Evolutionary conservation across 2,329 filamentous ascomycete species (phyloP), one percentile per base, ranked within the genome.

Genomic region (Colletotrichum orbiculare): DNA sequence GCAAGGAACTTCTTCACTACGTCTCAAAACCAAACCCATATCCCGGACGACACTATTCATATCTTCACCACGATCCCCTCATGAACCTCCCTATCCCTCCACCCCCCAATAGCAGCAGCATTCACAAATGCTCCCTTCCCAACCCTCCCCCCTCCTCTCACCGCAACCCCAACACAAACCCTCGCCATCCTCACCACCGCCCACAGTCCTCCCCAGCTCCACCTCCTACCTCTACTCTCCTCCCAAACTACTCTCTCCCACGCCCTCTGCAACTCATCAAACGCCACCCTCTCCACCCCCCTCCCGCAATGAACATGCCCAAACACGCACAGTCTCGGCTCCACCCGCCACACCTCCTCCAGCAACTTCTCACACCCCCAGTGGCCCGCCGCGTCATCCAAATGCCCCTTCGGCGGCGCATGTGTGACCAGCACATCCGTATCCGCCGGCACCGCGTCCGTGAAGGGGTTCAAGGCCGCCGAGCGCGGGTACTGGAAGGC

Each of bases 381-480:
- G 2, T 72, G 68, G 0, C 70, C 71, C 35, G 33, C 10, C 56
- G 49, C 38, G 8, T 76, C 68, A 67, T 80, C 79, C 8, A 80
- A 70, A 60, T 81, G 76, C 2, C 66, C 73, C 33, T 68, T 67
- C 1, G 79, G 76, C 4, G 79, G 78, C 0, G 71, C 71, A 61
- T 81, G 79, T 4, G 79, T 81, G 43, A 81, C 57, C 3, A 81
- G 68, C 42, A 82, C 72, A 57, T 81, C 78, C 5, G 70, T 71
- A 2, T 72, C 64, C 1, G 69, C 49, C 0, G 75, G 71, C 6
- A 75, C 54, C 5, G 59, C 54, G 11, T 67, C 48, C 8, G 60
- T 59, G 75, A 73, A 79, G 8, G 72, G 65, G 48, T 81, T 70
- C 6, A 64, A 9, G 47, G 12, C 66, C 43, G 2, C 55, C 64